These are phyloP conservation scores for Lecanicillium sp. DNA, from an alignment of 2,329 filamentous ascomycete species.

Conservation along the genomic window DNA sequence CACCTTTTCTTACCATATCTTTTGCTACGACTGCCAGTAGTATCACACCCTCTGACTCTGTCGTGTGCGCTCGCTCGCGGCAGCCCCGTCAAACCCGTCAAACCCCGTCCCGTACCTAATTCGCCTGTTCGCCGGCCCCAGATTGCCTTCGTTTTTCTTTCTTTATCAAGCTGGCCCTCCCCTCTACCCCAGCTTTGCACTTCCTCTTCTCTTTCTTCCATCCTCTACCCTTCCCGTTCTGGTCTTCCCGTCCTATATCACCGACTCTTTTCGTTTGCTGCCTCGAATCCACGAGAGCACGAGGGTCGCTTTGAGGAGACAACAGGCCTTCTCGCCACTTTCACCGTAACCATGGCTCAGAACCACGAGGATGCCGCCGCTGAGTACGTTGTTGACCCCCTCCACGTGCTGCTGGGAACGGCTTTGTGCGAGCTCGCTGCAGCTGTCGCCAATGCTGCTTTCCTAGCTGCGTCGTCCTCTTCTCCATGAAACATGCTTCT, in stretches of 20 bases:
- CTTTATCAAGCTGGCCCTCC: background rate
- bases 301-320: too few relatives aligned
- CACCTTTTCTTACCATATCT: too few relatives aligned
- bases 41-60: too few relatives aligned
- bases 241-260: background rate
- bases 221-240: constrained; percentile 1
- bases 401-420: background rate
- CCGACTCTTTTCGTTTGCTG: too few relatives aligned
- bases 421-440: too few relatives aligned
- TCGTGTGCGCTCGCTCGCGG: too few relatives aligned
- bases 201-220: constrained; percentile 4
- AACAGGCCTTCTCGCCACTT: constrained; percentile 3
- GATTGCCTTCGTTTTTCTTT: background rate
- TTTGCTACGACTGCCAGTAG: too few relatives aligned
- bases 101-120: too few relatives aligned
- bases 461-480: constrained; percentile 2
- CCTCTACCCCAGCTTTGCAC: constrained; percentile 1
- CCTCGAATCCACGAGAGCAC: too few relatives aligned
- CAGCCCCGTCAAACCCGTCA: too few relatives aligned
- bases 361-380: constrained; percentile 24
- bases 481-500: background rate
- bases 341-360: constrained; percentile 19
- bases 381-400: constrained; percentile 18
- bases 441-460: too few relatives aligned
- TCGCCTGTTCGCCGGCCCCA: too few relatives aligned